Percentiles rank a stretch among this genome's conserved stretches.
Conservation (phyloP, 371 early-diverging fungal species). For the Actinomortierella ambigua region DNA sequence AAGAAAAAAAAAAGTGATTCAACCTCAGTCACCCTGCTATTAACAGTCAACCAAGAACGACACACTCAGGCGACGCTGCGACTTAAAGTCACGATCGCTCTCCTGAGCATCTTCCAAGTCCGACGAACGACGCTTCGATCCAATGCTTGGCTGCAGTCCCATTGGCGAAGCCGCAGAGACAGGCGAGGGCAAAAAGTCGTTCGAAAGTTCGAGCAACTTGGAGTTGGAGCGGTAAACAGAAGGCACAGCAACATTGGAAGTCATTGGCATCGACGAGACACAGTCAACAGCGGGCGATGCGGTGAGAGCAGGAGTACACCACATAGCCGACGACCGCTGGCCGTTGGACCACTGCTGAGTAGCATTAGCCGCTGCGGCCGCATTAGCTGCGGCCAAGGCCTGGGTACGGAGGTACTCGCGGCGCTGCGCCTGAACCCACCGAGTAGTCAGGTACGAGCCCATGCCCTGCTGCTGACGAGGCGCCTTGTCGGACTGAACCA, state of each 20-base stretch:
- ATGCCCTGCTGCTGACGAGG: conserved; percentile 47
- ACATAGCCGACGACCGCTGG: too few relatives aligned
- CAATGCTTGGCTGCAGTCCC: conserved; percentile 6
- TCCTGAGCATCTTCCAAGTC: conserved; percentile 15
- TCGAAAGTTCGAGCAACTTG: background rate
- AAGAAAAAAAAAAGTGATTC: background rate
- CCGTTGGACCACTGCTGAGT: background rate
- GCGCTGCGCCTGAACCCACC: conserved; percentile 42
- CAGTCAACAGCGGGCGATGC: too few relatives aligned
- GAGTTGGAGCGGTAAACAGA: too few relatives aligned
- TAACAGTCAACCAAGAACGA: conserved; percentile 43
- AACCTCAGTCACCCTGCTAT: background rate
- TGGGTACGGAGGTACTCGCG: conserved; percentile 35
- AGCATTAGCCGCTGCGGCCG: background rate
- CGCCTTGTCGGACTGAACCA: conserved; percentile 19
- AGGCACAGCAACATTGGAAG: too few relatives aligned
- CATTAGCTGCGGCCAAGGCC: conserved; percentile 19
- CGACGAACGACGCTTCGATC: conserved; percentile 31
- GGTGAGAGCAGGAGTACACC: too few relatives aligned
- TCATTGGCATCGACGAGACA: too few relatives aligned
- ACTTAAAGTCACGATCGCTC: conserved; percentile 10
- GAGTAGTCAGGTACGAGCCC: conserved; percentile 37
- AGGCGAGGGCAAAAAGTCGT: conserved; percentile 30
- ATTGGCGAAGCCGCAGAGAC: conserved; percentile 23
- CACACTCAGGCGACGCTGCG: conserved; percentile 37